Base-by-base conservation (phyloP, 2,329 filamentous ascomycete genomes). In the Plectosphaerella plurivora region DNA sequence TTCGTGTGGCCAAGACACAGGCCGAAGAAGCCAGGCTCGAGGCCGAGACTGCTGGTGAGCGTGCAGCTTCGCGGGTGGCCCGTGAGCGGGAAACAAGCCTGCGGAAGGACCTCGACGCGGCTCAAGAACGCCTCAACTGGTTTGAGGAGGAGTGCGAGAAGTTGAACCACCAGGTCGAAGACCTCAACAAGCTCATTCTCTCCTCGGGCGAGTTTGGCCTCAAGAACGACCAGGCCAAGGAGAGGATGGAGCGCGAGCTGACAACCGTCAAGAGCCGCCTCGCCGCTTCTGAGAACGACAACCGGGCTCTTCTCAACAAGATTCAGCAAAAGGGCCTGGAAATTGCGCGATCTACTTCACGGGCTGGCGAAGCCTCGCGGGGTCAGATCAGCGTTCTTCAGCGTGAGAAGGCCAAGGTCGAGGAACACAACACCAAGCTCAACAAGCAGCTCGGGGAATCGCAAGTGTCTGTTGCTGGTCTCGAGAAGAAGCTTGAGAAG, bases 281-380 rank as follows among this genome's bases (percentile, higher is more conserved):
- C 41, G 81, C 87, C 8, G 94, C 93, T 22, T 97, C 93, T 0
- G 93, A 99, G 67, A 97, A 97, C 61, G 93, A 97, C 71, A 97
- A 97, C 63, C 87, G 91, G 49, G 87, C 91, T 5, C 76, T 99
- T n/a, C 79, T 97, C 59, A 97, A 97, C 73, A 97, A 97, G 70
- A 79, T 99, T 16, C 93, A 97, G 63, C 93, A 97, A 64, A 97
- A 97, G 75, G 94, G 95, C 28, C 80, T 99, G 7, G 93, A 99
- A 65, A 95, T 99, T 67, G 93, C 93, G 41, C 84, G 94, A 45
- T 94, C 93, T 1, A 90, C 84, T 55, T 96, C 92, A 5, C 87
- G 87, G 54, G 93, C 89, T 28, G 91, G 83, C 55, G 93, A 97
- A 60, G 89, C 85, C 33, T 89, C 91, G 46, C 86, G 92, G 37